A percentile compares a stretch with the other conserved stretches of the same genome.
These are phyloP conservation scores for Beauveria australis DNA, from an alignment of 2,329 filamentous ascomycete species.

Conservation along the genomic window DNA sequence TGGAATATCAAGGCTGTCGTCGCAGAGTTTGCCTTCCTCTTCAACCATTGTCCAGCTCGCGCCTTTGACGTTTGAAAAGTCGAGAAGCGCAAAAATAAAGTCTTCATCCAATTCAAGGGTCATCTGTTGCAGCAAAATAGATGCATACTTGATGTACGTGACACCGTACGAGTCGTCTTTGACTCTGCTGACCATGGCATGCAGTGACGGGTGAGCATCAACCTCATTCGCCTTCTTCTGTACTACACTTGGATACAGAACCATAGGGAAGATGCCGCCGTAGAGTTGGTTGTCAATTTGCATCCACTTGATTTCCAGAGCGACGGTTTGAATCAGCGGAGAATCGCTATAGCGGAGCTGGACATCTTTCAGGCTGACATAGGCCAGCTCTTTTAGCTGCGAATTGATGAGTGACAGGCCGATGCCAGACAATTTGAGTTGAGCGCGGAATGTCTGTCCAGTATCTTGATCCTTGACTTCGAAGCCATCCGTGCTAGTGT, in stretches of 20 bases:
- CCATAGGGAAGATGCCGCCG: constrained; percentile 94
- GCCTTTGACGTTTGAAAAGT: constrained; percentile 89
- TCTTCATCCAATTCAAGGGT: constrained; percentile 96
- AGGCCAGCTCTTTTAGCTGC: constrained; percentile 85
- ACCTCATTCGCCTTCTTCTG: constrained; percentile 96
- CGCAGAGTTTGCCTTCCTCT: constrained; percentile 77
- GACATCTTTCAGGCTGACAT: constrained; percentile 86
- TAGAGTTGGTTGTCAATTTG: constrained; percentile 98
- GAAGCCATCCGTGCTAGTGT: constrained; percentile 53
- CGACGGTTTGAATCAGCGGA: constrained; percentile 84
- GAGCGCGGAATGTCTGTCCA: constrained; percentile 79
- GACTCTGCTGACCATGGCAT: constrained; percentile 83
- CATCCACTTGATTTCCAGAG: constrained; percentile 92
- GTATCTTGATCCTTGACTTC: constrained; percentile 91
- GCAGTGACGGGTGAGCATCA: constrained; percentile 89
- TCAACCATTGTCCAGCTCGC: constrained; percentile 64
- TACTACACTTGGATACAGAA: constrained; percentile 94
- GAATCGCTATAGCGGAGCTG: constrained; percentile 89
- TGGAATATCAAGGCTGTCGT: constrained; percentile 83
- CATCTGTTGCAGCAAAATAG: constrained; percentile 91
- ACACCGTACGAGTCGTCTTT: constrained; percentile 99
- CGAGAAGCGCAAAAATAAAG: constrained; percentile 91
- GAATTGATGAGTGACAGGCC: constrained; percentile 90
- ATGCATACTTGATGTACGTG: constrained; percentile 96
- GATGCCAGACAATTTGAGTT: constrained; percentile 80